A percentile compares a stretch with the other conserved stretches of the same genome.
These are phyloP conservation scores for Xylaria sp. DNA, from an alignment of 2,329 filamentous ascomycete species.

Conservation along the genomic window DNA sequence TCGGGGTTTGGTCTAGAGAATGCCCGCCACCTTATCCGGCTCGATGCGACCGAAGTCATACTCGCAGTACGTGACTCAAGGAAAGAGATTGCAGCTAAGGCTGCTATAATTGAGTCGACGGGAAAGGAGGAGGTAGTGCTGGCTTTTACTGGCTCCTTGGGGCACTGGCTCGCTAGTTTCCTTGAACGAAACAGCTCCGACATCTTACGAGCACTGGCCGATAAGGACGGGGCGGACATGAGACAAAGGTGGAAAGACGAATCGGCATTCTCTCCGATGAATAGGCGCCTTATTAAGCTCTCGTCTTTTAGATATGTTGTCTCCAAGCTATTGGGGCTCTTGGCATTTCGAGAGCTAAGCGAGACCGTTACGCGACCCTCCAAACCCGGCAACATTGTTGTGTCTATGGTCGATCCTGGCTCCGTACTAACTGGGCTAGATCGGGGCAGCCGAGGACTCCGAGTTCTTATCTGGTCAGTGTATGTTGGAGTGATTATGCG, in stretches of 20 bases:
- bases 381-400: slow-evolving; percentile 21
- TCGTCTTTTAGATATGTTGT: slow-evolving; percentile 17
- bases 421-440: slow-evolving; percentile 20
- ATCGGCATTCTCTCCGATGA: not conserved
- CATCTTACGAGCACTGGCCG: slow-evolving; percentile 21
- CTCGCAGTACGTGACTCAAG: slow-evolving; percentile 48
- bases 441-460: slow-evolving; percentile 14
- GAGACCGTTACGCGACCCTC: slow-evolving; percentile 2
- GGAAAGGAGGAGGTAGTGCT: slow-evolving; percentile 12
- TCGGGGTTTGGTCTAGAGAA: slow-evolving; percentile 50
- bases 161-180: slow-evolving; percentile 26
- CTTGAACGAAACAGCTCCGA: slow-evolving; percentile 13
- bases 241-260: slow-evolving; percentile 3
- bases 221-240: slow-evolving; percentile 12
- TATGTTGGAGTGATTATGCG: slow-evolving; percentile 21
- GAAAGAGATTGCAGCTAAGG: slow-evolving; percentile 49
- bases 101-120: slow-evolving; percentile 42
- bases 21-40: slow-evolving; percentile 47
- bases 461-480: not conserved
- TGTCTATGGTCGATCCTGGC: slow-evolving; percentile 21
- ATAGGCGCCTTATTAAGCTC: not conserved
- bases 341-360: slow-evolving; percentile 21
- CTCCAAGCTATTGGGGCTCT: slow-evolving; percentile 26
- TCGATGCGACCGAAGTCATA: slow-evolving; percentile 49
- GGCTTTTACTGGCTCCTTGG: slow-evolving; percentile 28